Evolutionary conservation across 83 land plant species (phyloP).

Genomic region (Picea abies): DNA sequence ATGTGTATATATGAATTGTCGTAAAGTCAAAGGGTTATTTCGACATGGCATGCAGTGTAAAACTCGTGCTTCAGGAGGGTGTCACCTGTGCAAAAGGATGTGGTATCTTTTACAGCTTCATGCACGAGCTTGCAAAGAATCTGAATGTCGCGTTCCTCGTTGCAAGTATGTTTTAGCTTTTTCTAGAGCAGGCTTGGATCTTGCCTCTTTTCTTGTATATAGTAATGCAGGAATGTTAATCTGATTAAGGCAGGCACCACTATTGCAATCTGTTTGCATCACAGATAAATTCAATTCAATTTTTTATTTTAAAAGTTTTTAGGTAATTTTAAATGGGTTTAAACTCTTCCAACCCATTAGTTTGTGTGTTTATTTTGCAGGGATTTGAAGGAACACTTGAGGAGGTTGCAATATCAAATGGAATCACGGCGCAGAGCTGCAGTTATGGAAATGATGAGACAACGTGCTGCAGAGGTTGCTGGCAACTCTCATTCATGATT

Average conservation of each 20-base stretch:
- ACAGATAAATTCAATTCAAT: too few relatives aligned
- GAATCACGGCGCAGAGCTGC: slow-evolving; percentile 94
- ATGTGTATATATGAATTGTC: slow-evolving; percentile 64
- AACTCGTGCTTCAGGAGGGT: slow-evolving; percentile 44
- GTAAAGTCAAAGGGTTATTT: slow-evolving; percentile 36
- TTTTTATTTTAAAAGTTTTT: too few relatives aligned
- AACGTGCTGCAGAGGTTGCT: slow-evolving; percentile 89
- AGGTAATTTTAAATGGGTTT: too few relatives aligned
- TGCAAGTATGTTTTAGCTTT: slow-evolving; percentile 30
- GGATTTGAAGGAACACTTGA: slow-evolving; percentile 84
- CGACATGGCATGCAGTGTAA: slow-evolving; percentile 38
- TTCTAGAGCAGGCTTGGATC: too few relatives aligned
- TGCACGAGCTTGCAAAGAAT: slow-evolving; percentile 37
- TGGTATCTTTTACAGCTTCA: slow-evolving; percentile 45
- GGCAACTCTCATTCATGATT: slow-evolving; percentile 32
- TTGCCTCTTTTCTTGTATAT: too few relatives aligned
- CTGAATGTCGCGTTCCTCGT: slow-evolving; percentile 41
- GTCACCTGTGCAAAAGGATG: slow-evolving; percentile 41
- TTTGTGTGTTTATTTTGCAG: slow-evolving; percentile 28
- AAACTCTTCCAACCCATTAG: too few relatives aligned
- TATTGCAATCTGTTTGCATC: too few relatives aligned
- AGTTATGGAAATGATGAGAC: slow-evolving; percentile 97
- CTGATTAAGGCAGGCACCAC: too few relatives aligned
- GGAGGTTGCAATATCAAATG: slow-evolving; percentile 84
- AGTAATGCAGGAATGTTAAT: too few relatives aligned